These are phyloP conservation scores for Neopestalotiopsis rosae DNA, from an alignment of 2,329 filamentous ascomycete species.

Conservation along the genomic window DNA sequence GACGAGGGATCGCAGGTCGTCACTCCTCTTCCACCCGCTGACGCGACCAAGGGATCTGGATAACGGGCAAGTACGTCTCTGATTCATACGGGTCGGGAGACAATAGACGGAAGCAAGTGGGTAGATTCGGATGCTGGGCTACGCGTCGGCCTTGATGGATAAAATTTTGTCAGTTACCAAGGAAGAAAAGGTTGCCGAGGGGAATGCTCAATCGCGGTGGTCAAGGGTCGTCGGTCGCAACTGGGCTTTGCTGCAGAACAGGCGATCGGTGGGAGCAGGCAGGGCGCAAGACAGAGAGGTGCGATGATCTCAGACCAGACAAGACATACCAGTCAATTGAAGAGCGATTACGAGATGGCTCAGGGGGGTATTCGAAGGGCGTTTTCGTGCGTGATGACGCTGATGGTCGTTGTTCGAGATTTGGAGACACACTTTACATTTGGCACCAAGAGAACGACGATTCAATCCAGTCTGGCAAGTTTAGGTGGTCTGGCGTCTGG, in stretches of 20 bases:
- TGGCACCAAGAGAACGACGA: background rate
- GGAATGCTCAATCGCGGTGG: background rate
- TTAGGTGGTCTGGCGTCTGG: background rate
- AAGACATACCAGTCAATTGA: constrained; percentile 29
- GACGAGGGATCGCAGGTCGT: background rate
- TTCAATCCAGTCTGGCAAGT: background rate
- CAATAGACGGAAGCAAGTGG: background rate
- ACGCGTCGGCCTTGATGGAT: constrained; percentile 9
- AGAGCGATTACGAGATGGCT: constrained; percentile 15
- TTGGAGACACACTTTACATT: constrained; percentile 12
- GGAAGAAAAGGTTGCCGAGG: background rate
- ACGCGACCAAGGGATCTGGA: constrained; percentile 6
- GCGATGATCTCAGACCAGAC: background rate
- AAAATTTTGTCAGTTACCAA: constrained; percentile 1
- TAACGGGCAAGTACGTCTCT: background rate
- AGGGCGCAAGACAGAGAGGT: background rate
- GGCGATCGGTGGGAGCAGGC: background rate
- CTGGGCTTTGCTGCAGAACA: background rate
- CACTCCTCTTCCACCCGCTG: constrained; percentile 12
- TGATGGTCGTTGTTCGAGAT: constrained; percentile 19
- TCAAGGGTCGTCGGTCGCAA: constrained; percentile 7
- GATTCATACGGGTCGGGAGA: background rate
- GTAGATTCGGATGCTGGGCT: background rate
- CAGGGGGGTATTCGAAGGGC: constrained; percentile 9
- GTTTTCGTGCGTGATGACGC: constrained; percentile 25